A percentile compares a stretch with the other conserved stretches of the same genome.
Evolutionary conservation across 805 yeast species (phyloP).

Genomic region (Cyberlindnera saturnus): DNA sequence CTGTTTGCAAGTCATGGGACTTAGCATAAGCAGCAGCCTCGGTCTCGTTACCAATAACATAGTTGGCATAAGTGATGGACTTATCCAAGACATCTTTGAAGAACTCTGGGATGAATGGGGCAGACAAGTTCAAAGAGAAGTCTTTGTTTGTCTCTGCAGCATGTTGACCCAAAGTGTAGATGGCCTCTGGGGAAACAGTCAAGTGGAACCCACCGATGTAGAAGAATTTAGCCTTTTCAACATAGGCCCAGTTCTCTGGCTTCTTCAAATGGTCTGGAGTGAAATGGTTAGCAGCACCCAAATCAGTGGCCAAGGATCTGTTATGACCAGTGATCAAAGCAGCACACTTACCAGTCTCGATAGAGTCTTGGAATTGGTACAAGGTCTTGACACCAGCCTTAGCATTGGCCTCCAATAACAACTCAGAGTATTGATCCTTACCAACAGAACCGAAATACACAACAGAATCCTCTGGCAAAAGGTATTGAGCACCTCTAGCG

Average conservation of each 20-base stretch:
- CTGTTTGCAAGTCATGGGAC: constrained; percentile 58
- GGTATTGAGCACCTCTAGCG: constrained; percentile 96
- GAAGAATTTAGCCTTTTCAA: constrained; percentile 73
- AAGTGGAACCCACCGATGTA: constrained; percentile 99
- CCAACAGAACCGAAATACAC: constrained; percentile 97
- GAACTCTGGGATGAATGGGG: constrained; percentile 94
- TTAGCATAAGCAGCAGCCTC: constrained; percentile 95
- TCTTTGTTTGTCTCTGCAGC: constrained; percentile 79
- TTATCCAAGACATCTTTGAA: constrained; percentile 86
- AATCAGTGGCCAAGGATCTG: constrained; percentile 92
- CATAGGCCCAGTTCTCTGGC: constrained; percentile 85
- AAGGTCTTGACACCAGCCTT: constrained; percentile 83
- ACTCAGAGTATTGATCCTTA: constrained; percentile 78
- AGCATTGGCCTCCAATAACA: constrained; percentile 75
- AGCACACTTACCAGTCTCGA: constrained; percentile 96
- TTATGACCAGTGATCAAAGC: constrained; percentile 82
- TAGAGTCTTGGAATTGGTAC: constrained; percentile 71
- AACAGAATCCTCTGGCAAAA: constrained; percentile 75
- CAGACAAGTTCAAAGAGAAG: constrained; percentile 82
- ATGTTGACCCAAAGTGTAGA: constrained; percentile 81
- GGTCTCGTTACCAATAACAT: constrained; percentile 90
- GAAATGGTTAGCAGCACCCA: constrained; percentile 98
- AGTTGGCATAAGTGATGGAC: constrained; percentile 82
- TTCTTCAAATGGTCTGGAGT: constrained; percentile 79
- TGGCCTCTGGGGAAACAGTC: constrained; percentile 96